Conservation (phyloP, 2,329 filamentous ascomycete species). For the Corinectria fuckeliana region DNA sequence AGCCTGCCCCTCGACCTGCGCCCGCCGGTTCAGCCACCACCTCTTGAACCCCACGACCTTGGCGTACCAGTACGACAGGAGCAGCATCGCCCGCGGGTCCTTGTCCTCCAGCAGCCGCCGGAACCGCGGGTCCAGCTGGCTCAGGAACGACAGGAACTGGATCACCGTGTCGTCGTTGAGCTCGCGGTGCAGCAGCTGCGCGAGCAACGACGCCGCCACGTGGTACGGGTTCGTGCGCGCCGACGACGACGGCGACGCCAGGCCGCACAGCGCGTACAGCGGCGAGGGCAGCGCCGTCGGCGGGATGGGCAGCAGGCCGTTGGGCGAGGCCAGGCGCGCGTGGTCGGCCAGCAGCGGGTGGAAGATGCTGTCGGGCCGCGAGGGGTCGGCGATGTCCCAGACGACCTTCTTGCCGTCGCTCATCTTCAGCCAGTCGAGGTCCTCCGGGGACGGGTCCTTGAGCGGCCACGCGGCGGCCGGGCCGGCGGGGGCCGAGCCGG, state of each 20-base stretch:
- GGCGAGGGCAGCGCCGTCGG: conserved; percentile 39
- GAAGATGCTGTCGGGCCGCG: conserved; percentile 56
- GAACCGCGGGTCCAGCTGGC: conserved; percentile 52
- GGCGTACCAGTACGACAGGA: conserved; percentile 65
- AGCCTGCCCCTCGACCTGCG: conserved; percentile 55
- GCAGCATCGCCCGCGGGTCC: conserved; percentile 59
- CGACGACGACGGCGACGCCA: conserved; percentile 29
- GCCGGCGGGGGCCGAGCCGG: conserved; percentile 47
- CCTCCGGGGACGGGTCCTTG: conserved; percentile 45
- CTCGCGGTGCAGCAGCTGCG: conserved; percentile 44
- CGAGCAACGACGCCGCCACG: conserved; percentile 44
- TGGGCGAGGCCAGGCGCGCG: conserved; percentile 6
- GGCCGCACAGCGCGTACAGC: conserved; percentile 40
- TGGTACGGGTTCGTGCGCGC: conserved; percentile 42
- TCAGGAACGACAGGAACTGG: conserved; percentile 55
- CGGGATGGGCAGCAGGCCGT: conserved; percentile 18
- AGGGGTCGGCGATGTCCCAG: conserved; percentile 57
- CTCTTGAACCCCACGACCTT: conserved; percentile 48
- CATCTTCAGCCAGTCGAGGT: conserved; percentile 66
- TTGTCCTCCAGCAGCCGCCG: conserved; percentile 53
- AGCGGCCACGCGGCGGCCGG: conserved; percentile 64
- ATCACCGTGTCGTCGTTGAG: conserved; percentile 50
- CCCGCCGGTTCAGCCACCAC: conserved; percentile 58
- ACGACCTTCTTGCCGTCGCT: conserved; percentile 62
- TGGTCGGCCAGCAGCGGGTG: conserved; percentile 31